phyloP scores from a whole-genome alignment of 2,329 filamentous ascomycete species.

The Botrytis deweyae region DNA sequence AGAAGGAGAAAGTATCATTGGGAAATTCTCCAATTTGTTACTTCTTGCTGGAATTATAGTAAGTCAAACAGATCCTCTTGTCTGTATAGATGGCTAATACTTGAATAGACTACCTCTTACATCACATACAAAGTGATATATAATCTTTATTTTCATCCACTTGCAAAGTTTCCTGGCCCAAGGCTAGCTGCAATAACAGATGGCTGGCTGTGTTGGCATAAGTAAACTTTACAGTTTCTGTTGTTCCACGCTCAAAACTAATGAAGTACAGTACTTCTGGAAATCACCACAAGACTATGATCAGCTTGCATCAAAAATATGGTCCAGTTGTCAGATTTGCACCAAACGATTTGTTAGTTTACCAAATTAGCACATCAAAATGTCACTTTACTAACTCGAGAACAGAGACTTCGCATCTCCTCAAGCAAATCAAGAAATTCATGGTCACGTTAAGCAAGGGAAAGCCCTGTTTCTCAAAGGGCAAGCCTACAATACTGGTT shows the following conservation, averaged over 20 bases:
- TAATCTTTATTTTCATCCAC: constrained; percentile 19
- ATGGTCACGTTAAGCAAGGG: constrained; percentile 20
- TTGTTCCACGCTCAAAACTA: not conserved
- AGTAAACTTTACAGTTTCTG: not conserved
- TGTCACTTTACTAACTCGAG: not conserved
- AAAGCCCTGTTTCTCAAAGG: constrained; percentile 7
- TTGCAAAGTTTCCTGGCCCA: constrained; percentile 21
- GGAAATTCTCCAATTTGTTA: not conserved
- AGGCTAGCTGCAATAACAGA: constrained; percentile 14
- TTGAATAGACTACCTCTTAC: not conserved
- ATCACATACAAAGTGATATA: constrained; percentile 14
- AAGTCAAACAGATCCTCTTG: not conserved
- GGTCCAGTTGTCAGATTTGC: constrained; percentile 9
- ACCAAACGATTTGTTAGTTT: constrained; percentile 11
- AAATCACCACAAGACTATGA: constrained; percentile 3
- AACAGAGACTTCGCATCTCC: constrained; percentile 16
- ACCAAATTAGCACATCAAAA: not conserved
- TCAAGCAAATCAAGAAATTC: constrained; percentile 17
- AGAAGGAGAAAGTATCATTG: not conserved
- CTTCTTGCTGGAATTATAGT: constrained; percentile 6
- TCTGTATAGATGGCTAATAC: not conserved
- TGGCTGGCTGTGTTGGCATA: constrained; percentile 8
- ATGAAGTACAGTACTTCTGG: not conserved
- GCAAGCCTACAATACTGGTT: constrained; percentile 8
- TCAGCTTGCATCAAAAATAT: constrained; percentile 11